Evolutionary conservation across 768 basidiomycete species (phyloP), one percentile per base, ranked within the genome.

Genomic region (Leccinum uliginosum): DNA sequence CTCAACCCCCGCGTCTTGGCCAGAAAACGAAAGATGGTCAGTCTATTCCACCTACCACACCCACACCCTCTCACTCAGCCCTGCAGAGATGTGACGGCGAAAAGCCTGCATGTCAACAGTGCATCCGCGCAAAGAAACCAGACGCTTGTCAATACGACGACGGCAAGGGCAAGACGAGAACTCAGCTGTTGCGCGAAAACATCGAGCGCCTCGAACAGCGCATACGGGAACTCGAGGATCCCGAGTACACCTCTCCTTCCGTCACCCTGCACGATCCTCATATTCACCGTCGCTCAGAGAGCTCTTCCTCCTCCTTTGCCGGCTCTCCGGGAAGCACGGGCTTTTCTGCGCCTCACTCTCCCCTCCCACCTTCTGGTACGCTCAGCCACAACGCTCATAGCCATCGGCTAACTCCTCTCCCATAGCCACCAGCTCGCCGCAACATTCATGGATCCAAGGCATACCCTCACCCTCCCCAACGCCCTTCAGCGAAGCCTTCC

Each of bases 111-210:
- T 91, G 89, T 59, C 86, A 87, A 60, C 89, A 91, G 66, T 91
- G 89, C 65, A 75, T 76, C 27, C 83, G 86, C 52, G 88, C 88
- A 44, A 91, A 91, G 78, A 90, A 89, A 68, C 75, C 75, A 51
- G 86, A 89, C 3, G 75, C 69, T 11, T 91, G 89, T 71, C 86
- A 88, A 65, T 91, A 91, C 68, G 89, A 91, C 62, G 89, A 91
- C 71, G 89, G 89, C 24, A 89, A 86, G 74, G 86, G 87, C 50
- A 91, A 90, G 75, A 90, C 87, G 46, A 79, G 88, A 59, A 91
- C 89, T 0, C 89, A 91, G 65, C 69, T 90, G 50, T 79, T 91
- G 56, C 84, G 87, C 55, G 89, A 91, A 68, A 87, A 85, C 65
- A 87, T 91, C 60, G 76, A 78, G 45, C 83, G 83, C 38, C 83